These are phyloP conservation scores for Trichoderma harzianum DNA, from an alignment of 2,329 filamentous ascomycete species.

Conservation along the genomic window DNA sequence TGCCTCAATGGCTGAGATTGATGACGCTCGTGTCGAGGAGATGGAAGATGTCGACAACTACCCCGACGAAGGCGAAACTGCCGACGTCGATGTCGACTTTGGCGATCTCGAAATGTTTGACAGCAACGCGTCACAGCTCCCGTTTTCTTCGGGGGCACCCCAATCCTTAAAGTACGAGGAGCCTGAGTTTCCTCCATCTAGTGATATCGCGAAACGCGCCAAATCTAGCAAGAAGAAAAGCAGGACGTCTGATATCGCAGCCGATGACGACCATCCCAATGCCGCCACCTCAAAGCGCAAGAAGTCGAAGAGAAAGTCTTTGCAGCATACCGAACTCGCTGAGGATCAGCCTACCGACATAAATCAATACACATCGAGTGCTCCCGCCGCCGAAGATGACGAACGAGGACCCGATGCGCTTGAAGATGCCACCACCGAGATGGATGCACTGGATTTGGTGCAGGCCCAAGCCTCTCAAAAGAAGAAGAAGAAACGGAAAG, in stretches of 20 bases:
- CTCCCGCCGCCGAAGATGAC: neutral
- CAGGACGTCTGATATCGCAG: conserved; percentile 18
- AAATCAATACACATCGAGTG: neutral
- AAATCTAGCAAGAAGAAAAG: conserved; percentile 32
- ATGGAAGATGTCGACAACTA: conserved; percentile 28
- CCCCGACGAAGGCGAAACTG: conserved; percentile 22
- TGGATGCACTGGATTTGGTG: conserved; percentile 22
- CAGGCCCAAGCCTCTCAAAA: conserved; percentile 23
- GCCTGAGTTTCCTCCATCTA: conserved; percentile 18
- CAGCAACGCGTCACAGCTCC: conserved; percentile 33
- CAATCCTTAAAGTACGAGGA: conserved; percentile 32
- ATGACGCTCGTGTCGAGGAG: conserved; percentile 25
- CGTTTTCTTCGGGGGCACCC: conserved; percentile 33
- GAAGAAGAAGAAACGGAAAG: conserved; percentile 36
- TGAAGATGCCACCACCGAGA: conserved; percentile 16
- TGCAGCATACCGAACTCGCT: conserved; percentile 11
- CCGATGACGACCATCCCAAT: conserved; percentile 21
- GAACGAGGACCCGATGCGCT: neutral
- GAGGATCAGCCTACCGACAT: conserved; percentile 9
- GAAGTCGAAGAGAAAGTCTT: conserved; percentile 28
- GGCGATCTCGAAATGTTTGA: conserved; percentile 39
- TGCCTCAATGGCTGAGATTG: conserved; percentile 25
- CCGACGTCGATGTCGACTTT: conserved; percentile 32
- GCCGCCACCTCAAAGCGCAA: conserved; percentile 26
- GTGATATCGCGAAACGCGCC: conserved; percentile 31